Conservation (phyloP, 257 asterid species). For the Haberlea rhodopensis region DNA sequence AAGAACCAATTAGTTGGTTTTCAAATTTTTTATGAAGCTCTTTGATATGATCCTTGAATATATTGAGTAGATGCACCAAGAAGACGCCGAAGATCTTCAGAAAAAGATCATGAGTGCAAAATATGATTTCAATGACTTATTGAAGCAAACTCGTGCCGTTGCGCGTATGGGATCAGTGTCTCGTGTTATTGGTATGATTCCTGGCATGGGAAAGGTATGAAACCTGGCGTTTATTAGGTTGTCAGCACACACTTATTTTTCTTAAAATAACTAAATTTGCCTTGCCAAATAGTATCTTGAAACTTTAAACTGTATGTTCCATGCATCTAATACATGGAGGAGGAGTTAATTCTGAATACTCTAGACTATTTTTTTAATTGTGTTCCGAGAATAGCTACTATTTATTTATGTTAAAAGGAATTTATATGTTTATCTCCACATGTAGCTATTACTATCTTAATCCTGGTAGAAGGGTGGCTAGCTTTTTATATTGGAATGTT, state of each 20-base stretch:
- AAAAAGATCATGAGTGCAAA: conserved; percentile 95
- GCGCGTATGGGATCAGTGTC: conserved; percentile 98
- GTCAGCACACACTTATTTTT: conserved; percentile 2
- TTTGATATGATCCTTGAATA: conserved; percentile 14
- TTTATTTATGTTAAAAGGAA: no score
- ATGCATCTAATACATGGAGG: not conserved
- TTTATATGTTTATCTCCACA: no score
- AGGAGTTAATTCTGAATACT: not conserved
- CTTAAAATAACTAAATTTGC: not conserved
- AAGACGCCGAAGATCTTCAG: conserved; percentile 97
- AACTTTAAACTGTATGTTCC: conserved; percentile 2
- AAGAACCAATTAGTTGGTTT: not conserved
- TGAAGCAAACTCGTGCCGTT: conserved; percentile 95
- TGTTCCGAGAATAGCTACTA: conserved; percentile 12
- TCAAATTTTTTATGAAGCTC: conserved; percentile 6
- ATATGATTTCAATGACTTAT: conserved; percentile 91
- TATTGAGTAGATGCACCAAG: conserved; percentile 77
- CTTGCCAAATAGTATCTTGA: not conserved
- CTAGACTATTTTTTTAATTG: not conserved
- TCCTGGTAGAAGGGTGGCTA: not conserved
- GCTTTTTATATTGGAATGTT: not conserved
- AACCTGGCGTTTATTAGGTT: conserved; percentile 14
- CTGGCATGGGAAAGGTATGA: conserved; percentile 94
- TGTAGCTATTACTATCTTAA: not conserved
- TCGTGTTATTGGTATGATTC: conserved; percentile 96